Base-by-base conservation (phyloP, 2,329 filamentous ascomycete genomes). In the Claviceps paspali region DNA sequence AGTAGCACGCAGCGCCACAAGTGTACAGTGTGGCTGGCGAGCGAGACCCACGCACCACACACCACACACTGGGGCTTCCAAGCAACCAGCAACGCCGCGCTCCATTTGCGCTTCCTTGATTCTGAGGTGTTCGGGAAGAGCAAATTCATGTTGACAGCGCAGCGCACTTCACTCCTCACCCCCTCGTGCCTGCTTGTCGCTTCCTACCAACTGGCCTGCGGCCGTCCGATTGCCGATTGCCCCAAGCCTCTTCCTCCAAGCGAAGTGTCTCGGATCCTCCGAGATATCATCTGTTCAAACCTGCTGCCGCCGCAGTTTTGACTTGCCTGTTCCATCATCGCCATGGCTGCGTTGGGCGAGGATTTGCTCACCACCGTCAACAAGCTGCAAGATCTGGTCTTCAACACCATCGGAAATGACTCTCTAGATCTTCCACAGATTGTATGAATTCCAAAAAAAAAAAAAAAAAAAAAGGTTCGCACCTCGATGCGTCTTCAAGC, bases 391-490 rank as follows among this genome's bases (percentile, higher is more conserved):
- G 91, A 96, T 62, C 66, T 98, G 55, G 91, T 98, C 54, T 98
- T 98, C 70, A 98, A 98, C 66, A 98, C 91, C 49, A 98, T 98
- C 61, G 91, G 91, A 62, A 96, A 87, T 67, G 91, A 98, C 62
- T 96, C 88, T 37, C 73, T 98, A 43, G 91, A 98, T 63, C 68
- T 98, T 40, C 91, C 91, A 41, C 91, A 98, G 65, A 98, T 98
- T 71, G 91, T 95, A 78, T 55, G 77, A 45, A 46, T 45, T 12
- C 30, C n/a, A n/a, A n/a, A n/a, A n/a, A n/a, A n/a, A n/a, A n/a
- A n/a, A n/a, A n/a, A n/a, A n/a, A n/a, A n/a, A n/a, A n/a, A n/a
- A n/a, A n/a, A n/a, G n/a, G n/a, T n/a, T n/a, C n/a, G n/a, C n/a
- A n/a, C n/a, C n/a, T n/a, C n/a, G n/a, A n/a, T n/a, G n/a, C n/a